A percentile compares a stretch with the other conserved stretches of the same genome.
phyloP scores from a whole-genome alignment of 2,329 filamentous ascomycete genomes.

The Paradendryphiella salina region DNA sequence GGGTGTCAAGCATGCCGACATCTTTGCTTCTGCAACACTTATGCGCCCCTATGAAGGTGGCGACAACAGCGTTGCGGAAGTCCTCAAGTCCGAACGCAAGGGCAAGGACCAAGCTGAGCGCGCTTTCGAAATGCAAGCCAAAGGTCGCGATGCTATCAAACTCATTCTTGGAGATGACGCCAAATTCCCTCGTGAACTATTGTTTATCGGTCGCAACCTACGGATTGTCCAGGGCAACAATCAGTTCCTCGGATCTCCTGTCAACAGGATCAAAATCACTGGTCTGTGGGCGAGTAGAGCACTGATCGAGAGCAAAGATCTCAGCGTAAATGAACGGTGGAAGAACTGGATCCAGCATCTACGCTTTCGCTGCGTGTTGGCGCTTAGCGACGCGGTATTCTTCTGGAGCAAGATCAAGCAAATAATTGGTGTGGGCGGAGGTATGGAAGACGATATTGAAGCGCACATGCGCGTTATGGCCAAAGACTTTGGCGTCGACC shows the following conservation, averaged over 20 bases:
- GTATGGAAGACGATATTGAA: slow-evolving; percentile 95
- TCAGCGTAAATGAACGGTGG: slow-evolving; percentile 65
- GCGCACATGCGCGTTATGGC: slow-evolving; percentile 83
- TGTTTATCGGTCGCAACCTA: slow-evolving; percentile 90
- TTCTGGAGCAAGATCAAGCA: slow-evolving; percentile 79
- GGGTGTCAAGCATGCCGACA: slow-evolving; percentile 86
- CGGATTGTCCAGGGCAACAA: slow-evolving; percentile 93
- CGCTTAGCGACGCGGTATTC: slow-evolving; percentile 78
- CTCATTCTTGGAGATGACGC: slow-evolving; percentile 81
- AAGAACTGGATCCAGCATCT: slow-evolving; percentile 75
- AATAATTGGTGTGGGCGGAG: slow-evolving; percentile 72
- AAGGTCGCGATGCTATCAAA: slow-evolving; percentile 71
- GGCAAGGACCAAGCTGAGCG: slow-evolving; percentile 60
- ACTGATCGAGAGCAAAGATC: slow-evolving; percentile 72
- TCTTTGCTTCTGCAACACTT: slow-evolving; percentile 88
- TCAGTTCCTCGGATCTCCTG: slow-evolving; percentile 83
- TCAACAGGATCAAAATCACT: slow-evolving; percentile 92
- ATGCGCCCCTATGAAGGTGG: slow-evolving; percentile 90
- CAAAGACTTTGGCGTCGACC: slow-evolving; percentile 86
- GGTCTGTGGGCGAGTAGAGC: slow-evolving; percentile 86
- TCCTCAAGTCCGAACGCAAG: slow-evolving; percentile 58
- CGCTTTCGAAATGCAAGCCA: slow-evolving; percentile 79
- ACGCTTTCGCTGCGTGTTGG: slow-evolving; percentile 77
- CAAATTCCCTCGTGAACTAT: slow-evolving; percentile 86
- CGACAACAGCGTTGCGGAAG: slow-evolving; percentile 66